Base-by-base conservation (phyloP, 164 flowering plant species). In the Liriodendron chinense region DNA sequence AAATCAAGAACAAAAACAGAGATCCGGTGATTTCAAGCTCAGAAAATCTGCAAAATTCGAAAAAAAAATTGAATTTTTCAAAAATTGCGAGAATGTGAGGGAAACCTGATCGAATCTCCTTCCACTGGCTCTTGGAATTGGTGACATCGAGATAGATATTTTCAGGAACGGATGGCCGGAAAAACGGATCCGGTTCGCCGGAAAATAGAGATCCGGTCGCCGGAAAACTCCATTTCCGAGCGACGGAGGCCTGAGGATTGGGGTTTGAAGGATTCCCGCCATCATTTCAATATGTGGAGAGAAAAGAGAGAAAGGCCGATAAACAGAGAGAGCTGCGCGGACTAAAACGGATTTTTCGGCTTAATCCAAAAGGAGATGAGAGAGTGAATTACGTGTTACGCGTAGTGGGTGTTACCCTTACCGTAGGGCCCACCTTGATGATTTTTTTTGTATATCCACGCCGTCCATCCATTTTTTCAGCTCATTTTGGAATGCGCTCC, bases 181-280 rank as follows among this genome's bases (percentile, higher is more conserved):
- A 43, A 69, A 64, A 13, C 13, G 63, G 64, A 72, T 9, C 7
- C 22, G 10, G 25, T 0, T 75, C 2, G 77, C 9, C 25, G 72
- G 76, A 50, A 74, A 22, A 34, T 18, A 70, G 22, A 48, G 71
- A 13, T 23, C 64, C 59, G 75, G 77, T 50, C 7, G 80, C 22
- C 80, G 71, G 73, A 65, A 81, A 43, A 78, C 43, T 12, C 22
- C 61, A 65, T 70, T 47, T 21, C 64, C 66, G 43, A 77, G 9
- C 23, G 74, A 20, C 62, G 73, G 68, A 68, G 82, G 76, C 13
- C 68, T 47, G 62, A 74, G 65, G 34, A 16, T 74, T n/a, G 81
- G 78, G 75, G 78, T 48, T 49, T 78, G 86, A 67, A 86, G 77
- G 25, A 70, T 79, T 83, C 79, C 85, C 87, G 88, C 87, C 89